Percentiles rank a stretch among this genome's conserved stretches.
These are phyloP conservation scores for Daedalea quercina DNA, from an alignment of 768 basidiomycete species.

Conservation along the genomic window DNA sequence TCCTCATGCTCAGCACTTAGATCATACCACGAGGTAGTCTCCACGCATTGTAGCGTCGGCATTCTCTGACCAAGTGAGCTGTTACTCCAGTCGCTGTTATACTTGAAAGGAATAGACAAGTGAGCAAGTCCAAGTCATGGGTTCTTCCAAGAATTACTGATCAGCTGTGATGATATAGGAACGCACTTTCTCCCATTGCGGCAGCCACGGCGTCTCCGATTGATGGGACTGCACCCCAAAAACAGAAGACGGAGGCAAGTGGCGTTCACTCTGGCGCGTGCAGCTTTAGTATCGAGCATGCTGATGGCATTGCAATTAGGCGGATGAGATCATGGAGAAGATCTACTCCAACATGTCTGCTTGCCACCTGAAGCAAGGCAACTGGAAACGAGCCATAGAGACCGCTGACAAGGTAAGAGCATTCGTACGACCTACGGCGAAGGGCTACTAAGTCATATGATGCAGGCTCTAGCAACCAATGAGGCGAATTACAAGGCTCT, in stretches of 20 bases:
- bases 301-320: slow-evolving; percentile 30
- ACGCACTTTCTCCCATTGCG: slow-evolving; percentile 7
- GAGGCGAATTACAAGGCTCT: slow-evolving; percentile 71
- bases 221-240: slow-evolving; percentile 20
- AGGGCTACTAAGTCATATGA: background rate
- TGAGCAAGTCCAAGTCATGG: slow-evolving; percentile 18
- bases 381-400: slow-evolving; percentile 74
- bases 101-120: slow-evolving; percentile 75
- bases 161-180: slow-evolving; percentile 6
- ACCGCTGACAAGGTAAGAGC: slow-evolving; percentile 67
- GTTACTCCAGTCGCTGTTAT: slow-evolving; percentile 51
- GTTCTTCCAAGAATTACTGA: background rate
- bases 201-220: slow-evolving; percentile 5
- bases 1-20: slow-evolving; percentile 45
- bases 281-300: background rate
- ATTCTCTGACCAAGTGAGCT: background rate
- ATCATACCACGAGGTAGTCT: slow-evolving; percentile 60
- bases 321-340: slow-evolving; percentile 72
- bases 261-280: background rate
- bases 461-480: slow-evolving; percentile 69
- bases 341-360: slow-evolving; percentile 83
- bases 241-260: slow-evolving; percentile 64
- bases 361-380: slow-evolving; percentile 73
- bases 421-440: background rate
- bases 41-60: background rate